Percentiles rank a stretch among this genome's conserved stretches.
phyloP scores from a whole-genome alignment of 177 flowering plant species.

The Tripterygium wilfordii region DNA sequence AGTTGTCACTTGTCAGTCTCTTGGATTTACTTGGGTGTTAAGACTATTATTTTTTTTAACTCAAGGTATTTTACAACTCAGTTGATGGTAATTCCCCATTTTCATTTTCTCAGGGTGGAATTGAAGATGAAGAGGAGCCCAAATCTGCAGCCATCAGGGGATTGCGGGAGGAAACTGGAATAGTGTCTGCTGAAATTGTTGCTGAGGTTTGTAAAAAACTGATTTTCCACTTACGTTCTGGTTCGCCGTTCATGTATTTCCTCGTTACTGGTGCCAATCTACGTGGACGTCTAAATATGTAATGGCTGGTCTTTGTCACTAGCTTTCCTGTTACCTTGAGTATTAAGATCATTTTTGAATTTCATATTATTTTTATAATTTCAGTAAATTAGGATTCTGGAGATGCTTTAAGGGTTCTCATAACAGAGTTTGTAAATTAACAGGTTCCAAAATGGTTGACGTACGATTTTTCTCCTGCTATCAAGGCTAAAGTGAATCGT shows the following conservation, averaged over 20 bases:
- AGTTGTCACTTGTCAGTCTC: too few species aligned
- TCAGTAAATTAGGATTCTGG: too few species aligned
- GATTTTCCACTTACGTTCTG: not conserved
- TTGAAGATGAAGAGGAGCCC: constrained; percentile 95
- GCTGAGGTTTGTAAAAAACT: constrained; percentile 59
- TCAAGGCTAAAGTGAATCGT: constrained; percentile 92
- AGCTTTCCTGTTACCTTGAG: not conserved
- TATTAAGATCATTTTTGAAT: too few species aligned
- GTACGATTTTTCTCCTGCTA: constrained; percentile 88
- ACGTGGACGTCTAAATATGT: too few species aligned
- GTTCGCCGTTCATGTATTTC: not conserved
- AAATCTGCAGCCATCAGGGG: constrained; percentile 70
- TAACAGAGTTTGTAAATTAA: not conserved
- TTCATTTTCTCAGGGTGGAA: constrained; percentile 94
- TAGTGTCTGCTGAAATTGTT: constrained; percentile 75
- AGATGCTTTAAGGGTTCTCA: too few species aligned
- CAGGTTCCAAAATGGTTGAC: constrained; percentile 93
- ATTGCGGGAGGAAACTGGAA: constrained; percentile 80
- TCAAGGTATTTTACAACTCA: too few species aligned
- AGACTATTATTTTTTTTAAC: too few species aligned
- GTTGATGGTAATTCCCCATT: too few species aligned
- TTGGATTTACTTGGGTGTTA: too few species aligned
- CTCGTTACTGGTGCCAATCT: too few species aligned
- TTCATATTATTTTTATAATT: too few species aligned
- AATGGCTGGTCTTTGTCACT: too few species aligned